phyloP scores from a whole-genome alignment of 768 basidiomycete species.

The Tulasnella sp. region DNA sequence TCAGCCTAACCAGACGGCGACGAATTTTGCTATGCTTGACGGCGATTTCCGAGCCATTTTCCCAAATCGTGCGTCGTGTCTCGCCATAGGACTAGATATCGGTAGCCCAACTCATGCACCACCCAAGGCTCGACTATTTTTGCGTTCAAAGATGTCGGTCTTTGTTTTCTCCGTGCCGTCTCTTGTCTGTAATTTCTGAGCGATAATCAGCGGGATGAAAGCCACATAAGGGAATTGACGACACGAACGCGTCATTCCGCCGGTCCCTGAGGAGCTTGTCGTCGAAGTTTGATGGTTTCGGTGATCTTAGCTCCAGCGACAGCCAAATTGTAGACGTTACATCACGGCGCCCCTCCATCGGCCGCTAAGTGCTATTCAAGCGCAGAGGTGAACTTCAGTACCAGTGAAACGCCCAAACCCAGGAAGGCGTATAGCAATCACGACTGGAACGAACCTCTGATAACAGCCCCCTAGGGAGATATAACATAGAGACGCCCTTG shows the following conservation, averaged over 20 bases:
- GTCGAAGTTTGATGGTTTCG: neutral
- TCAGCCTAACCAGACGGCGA: neutral
- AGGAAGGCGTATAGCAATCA: neutral
- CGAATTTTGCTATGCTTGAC: neutral
- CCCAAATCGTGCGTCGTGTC: neutral
- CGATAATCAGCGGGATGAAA: constrained; percentile 3
- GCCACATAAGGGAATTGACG: neutral
- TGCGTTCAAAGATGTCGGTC: neutral
- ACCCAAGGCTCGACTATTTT: neutral
- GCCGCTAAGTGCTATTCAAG: no score
- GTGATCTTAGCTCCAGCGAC: neutral
- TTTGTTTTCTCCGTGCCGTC: neutral
- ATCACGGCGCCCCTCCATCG: neutral
- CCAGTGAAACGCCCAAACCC: neutral
- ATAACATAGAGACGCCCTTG: neutral
- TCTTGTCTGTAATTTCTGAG: neutral
- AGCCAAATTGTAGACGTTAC: neutral
- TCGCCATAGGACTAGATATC: neutral
- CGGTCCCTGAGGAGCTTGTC: neutral
- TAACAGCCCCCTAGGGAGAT: neutral
- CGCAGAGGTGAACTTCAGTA: neutral
- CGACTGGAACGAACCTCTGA: neutral
- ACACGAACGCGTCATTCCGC: neutral
- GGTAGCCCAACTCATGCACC: neutral
- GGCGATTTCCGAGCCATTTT: neutral